Evolutionary conservation across 768 basidiomycete genomes (phyloP), one percentile per base, ranked within the genome.

Genomic region (Lactifluus rugatus): DNA sequence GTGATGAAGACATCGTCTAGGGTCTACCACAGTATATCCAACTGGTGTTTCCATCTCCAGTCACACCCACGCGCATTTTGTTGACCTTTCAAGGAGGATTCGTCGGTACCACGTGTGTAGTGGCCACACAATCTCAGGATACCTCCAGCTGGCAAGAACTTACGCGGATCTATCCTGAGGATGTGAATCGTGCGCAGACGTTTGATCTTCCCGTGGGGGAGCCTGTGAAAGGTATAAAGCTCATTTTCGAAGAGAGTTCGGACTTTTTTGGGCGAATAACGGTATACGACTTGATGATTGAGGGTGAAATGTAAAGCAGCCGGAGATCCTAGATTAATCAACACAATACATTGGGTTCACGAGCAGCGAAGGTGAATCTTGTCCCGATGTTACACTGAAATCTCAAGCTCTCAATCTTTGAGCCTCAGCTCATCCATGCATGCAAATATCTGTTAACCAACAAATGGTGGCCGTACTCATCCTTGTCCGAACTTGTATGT

Each of bases 81-180:
- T 60, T 90, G 61, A 89, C 85, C 2, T 93, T 93, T 66, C 89
- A 93, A 74, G 89, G 89, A 14, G 89, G 89, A 2, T 92, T 93
- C 68, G 90, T 85, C 0, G 89, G 87, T 19, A 85, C 78, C 8
- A 73, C 76, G 46, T 89, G 87, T 66, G 65, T 72, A 1, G 65
- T 90, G 9, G 72, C 78, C 45, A 66, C 75, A 23, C 70, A 34
- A 66, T 32, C 25, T 56, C 51, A 56, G 0, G 69, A 67, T 9
- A 73, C 73, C 39, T 59, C 67, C 25, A 71, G 71, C 46, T 88
- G 86, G 86, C 69, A 67, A 50, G 65, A 69, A 7, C 69, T 82
- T 59, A 75, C 77, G 1, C 73, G 76, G 21, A 73, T 91, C 63
- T 90, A 83, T 66, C 89, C 90, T 2, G 84, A 89, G 64, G 88